Evolutionary conservation across 139 green algal genomes (phyloP), one percentile per base, ranked within the genome.

Genomic region (Tetraselmis striata): DNA sequence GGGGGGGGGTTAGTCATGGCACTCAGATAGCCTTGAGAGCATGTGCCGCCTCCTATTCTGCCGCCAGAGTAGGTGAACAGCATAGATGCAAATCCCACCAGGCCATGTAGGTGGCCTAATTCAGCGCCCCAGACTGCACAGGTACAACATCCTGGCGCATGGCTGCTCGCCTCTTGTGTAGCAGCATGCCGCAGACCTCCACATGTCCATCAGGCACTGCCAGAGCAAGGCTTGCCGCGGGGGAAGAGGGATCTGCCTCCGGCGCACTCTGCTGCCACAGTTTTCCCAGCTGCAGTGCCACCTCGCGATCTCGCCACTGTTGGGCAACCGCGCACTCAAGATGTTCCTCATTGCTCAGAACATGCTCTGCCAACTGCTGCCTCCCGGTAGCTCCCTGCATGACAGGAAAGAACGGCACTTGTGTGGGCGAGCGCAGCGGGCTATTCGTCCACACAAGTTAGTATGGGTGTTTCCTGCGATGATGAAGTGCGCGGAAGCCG

Each of bases 101-200:
- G 22, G 30, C 59, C 23, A 28, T 74, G 27, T n/a, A 59, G 5
- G 28, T 81, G n/a, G n/a, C n/a, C n/a, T n/a, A n/a, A n/a, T n/a
- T n/a, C n/a, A n/a, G n/a, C n/a, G n/a, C n/a, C n/a, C n/a, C n/a
- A n/a, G n/a, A n/a, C n/a, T n/a, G n/a, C n/a, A n/a, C n/a, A 32
- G 28, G 5, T 75, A 5, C 27, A 24, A 31, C 79, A 5, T 26
- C 67, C 59, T n/a, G 75, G 75, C 0, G 23, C 27, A 1, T 0
- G 23, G 28, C 28, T 81, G 80, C 2, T 30, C 81, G 32, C 0
- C 84, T 45, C 30, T 80, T 79, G 1, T 89, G 84, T 30, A 95
- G 81, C 67, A 91, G 87, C 30, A 95, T 32, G 30, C 90, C 90
- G 28, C 85, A 89, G 27, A 95, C 85, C 24, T 88, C 75, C 0